Evolutionary conservation across 2,329 filamentous ascomycete species (phyloP).

Genomic region (Ascomycota sp.): DNA sequence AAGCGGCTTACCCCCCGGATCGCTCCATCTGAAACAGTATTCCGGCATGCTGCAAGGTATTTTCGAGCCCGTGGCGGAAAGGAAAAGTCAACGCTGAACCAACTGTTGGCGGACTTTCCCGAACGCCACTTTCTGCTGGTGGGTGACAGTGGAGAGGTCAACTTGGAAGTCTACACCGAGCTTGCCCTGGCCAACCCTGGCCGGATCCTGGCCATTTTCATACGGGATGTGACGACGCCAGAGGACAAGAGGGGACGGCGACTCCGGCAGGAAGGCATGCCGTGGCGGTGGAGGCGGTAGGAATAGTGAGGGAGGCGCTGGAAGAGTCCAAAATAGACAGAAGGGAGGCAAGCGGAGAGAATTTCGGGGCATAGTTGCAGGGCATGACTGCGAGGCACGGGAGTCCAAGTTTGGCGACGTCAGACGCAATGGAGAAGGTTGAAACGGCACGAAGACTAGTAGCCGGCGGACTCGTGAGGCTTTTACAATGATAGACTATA

Average conservation of each 20-base stretch:
- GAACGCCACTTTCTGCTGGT: slow-evolving; percentile 76
- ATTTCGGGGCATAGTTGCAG: too few species aligned
- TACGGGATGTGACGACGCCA: slow-evolving; percentile 80
- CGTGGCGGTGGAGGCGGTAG: slow-evolving; percentile 36
- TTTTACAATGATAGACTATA: too few species aligned
- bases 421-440: too few species aligned
- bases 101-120: slow-evolving; percentile 76
- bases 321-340: slow-evolving; percentile 7
- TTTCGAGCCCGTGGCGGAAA: slow-evolving; percentile 88
- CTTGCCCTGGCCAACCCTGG: slow-evolving; percentile 70
- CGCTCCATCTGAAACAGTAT: slow-evolving; percentile 91
- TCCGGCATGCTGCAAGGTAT: slow-evolving; percentile 94
- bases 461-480: too few species aligned
- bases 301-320: slow-evolving; percentile 37
- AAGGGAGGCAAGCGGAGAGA: too few species aligned
- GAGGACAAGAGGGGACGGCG: slow-evolving; percentile 26
- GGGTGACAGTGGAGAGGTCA: slow-evolving; percentile 89
- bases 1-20: slow-evolving; percentile 65
- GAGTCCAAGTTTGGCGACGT: too few species aligned
- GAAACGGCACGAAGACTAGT: too few species aligned
- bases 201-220: slow-evolving; percentile 72
- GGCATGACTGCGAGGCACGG: too few species aligned
- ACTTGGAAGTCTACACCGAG: slow-evolving; percentile 92
- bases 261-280: too few species aligned
- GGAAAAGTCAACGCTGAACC: slow-evolving; percentile 79